Conservation (phyloP, 2,329 filamentous ascomycete species). For the Penicillium sp. region DNA sequence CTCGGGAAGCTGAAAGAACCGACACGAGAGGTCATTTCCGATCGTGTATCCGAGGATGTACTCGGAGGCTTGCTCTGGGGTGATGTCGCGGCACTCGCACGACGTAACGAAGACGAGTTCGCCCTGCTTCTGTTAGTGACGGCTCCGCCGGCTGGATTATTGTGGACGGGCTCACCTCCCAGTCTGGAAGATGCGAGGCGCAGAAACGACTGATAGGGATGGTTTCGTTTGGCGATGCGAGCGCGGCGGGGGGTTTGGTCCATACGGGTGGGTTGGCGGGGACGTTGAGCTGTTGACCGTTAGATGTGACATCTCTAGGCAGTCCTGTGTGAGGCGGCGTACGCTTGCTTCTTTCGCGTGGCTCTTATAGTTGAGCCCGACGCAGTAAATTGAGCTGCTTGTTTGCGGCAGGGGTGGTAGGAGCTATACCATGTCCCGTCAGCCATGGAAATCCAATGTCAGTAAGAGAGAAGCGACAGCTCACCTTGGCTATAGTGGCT, state of each 20-base stretch:
- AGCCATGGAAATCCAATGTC: no score
- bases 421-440: not conserved
- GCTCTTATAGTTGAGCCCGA: not conserved
- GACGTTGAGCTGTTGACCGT: not conserved
- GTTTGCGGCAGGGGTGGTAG: not conserved
- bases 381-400: not conserved
- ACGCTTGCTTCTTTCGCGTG: not conserved
- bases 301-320: not conserved
- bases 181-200: not conserved
- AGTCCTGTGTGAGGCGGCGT: not conserved
- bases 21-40: not conserved
- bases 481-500: not conserved
- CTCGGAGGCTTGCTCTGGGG: not conserved
- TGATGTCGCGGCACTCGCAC: not conserved
- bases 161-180: not conserved
- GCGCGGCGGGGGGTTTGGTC: not conserved
- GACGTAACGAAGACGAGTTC: not conserved
- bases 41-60: not conserved
- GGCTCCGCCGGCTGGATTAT: no score
- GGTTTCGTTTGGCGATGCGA: not conserved
- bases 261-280: not conserved
- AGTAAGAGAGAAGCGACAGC: no score
- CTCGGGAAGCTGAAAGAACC: not conserved
- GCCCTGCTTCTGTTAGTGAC: not conserved
- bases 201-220: not conserved